A percentile compares a stretch with the other conserved stretches of the same genome.
Conservation (phyloP, 2,329 filamentous ascomycete genomes). For the Colletotrichum chlorophyti region DNA sequence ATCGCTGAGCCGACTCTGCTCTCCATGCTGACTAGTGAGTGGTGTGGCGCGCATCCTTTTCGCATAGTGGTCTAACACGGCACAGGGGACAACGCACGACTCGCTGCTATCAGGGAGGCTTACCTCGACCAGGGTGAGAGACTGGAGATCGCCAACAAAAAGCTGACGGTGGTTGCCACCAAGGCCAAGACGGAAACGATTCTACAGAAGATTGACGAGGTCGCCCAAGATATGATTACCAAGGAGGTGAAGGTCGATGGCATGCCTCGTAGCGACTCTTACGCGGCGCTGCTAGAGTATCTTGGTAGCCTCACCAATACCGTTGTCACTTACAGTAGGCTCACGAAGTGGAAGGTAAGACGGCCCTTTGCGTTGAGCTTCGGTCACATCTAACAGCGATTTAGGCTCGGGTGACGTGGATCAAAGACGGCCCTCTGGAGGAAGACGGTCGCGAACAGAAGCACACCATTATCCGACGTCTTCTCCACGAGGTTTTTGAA, state of each 20-base stretch:
- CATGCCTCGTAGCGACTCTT: conserved; percentile 33
- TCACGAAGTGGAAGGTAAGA: not conserved
- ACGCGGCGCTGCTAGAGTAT: conserved; percentile 39
- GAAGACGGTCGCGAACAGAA: conserved; percentile 17
- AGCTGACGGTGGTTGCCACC: conserved; percentile 44
- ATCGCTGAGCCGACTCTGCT: conserved; percentile 34
- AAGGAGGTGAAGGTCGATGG: conserved; percentile 34
- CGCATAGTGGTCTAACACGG: not conserved
- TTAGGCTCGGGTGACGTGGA: conserved; percentile 30
- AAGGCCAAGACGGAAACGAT: conserved; percentile 43
- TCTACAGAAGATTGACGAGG: conserved; percentile 34
- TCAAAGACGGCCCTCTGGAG: conserved; percentile 1
- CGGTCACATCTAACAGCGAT: not conserved
- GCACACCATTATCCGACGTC: conserved; percentile 27
- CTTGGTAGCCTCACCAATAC: conserved; percentile 46
- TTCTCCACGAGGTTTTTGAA: conserved; percentile 17
- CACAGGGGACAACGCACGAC: conserved; percentile 4
- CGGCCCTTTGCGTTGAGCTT: not conserved
- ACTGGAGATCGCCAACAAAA: conserved; percentile 41
- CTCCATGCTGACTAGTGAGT: conserved; percentile 22
- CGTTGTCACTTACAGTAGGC: not conserved
- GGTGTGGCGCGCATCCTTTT: not conserved
- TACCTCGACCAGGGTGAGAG: conserved; percentile 36
- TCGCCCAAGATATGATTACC: conserved; percentile 16
- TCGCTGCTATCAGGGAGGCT: conserved; percentile 35